Conservation (phyloP, 2,329 filamentous ascomycete species). For the Colletotrichum tropicale region DNA sequence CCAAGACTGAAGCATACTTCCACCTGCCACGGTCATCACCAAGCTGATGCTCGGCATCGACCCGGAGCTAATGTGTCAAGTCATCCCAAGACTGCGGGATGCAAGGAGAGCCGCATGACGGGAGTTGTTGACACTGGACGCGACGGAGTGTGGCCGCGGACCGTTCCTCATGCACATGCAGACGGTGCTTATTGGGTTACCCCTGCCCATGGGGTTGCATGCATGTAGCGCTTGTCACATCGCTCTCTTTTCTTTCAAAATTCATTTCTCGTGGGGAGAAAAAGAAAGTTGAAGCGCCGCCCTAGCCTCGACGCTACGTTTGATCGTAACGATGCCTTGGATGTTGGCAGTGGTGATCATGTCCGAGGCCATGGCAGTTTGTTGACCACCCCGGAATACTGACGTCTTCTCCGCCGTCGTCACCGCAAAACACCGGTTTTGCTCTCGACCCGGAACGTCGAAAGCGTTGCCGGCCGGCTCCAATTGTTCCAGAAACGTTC, state of each 20-base stretch:
- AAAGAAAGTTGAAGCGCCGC: background rate
- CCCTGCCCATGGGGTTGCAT: conserved; percentile 11
- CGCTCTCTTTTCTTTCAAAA: background rate
- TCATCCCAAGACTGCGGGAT: background rate
- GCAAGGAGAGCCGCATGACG: background rate
- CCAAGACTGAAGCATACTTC: background rate
- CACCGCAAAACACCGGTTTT: background rate
- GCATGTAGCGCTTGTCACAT: background rate
- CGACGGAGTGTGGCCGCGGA: conserved; percentile 7
- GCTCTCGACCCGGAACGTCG: background rate
- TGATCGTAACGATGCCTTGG: background rate
- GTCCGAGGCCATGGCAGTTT: background rate
- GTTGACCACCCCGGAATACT: background rate
- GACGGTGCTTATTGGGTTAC: conserved; percentile 5
- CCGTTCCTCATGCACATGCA: conserved; percentile 19
- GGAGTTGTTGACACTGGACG: background rate
- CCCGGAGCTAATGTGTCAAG: background rate
- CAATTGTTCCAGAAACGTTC: background rate
- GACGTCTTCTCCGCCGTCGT: background rate
- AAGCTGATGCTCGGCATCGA: background rate
- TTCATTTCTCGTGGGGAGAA: background rate
- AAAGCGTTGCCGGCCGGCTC: background rate
- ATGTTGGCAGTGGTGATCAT: background rate
- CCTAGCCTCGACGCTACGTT: background rate
- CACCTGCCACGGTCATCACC: background rate